phyloP scores from a whole-genome alignment of 164 flowering plant genomes.

The Taxillus chinensis region DNA sequence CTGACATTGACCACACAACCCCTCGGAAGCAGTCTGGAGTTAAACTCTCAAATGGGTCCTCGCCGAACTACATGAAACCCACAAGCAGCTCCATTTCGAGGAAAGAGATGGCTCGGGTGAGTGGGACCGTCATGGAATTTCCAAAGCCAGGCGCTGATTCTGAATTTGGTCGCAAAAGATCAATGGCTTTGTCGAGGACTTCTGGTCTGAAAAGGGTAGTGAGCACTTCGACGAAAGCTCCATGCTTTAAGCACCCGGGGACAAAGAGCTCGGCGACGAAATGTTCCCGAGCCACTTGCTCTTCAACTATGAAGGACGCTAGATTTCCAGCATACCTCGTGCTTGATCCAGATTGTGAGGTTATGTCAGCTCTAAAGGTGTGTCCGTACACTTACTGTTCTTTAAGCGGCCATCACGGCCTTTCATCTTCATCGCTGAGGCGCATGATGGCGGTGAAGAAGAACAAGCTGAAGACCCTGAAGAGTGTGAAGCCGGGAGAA shows the following conservation, averaged over 20 bases:
- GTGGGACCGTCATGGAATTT: constrained; percentile 6
- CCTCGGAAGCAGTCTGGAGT: constrained; percentile 20
- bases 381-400: constrained; percentile 67
- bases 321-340: constrained; percentile 48
- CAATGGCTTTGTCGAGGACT: constrained; percentile 12
- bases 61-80: constrained; percentile 56
- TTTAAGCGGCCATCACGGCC: constrained; percentile 50
- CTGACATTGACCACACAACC: neutral
- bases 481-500: constrained; percentile 18
- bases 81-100: constrained; percentile 45
- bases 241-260: constrained; percentile 40
- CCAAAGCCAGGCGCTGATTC: neutral
- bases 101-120: constrained; percentile 27
- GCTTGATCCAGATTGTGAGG: constrained; percentile 26
- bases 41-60: constrained; percentile 4
- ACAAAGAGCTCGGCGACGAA: constrained; percentile 12
- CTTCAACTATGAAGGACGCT: constrained; percentile 51
- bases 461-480: constrained; percentile 32
- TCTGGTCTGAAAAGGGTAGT: constrained; percentile 26
- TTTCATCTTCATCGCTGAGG: constrained; percentile 44
- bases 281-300: constrained; percentile 47
- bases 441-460: constrained; percentile 38
- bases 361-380: constrained; percentile 48
- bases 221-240: constrained; percentile 37
- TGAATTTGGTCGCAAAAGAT: neutral